Percentiles rank a stretch among this genome's conserved stretches.
Conservation (phyloP, 306 rosid genomes). For the Malus fusca region DNA sequence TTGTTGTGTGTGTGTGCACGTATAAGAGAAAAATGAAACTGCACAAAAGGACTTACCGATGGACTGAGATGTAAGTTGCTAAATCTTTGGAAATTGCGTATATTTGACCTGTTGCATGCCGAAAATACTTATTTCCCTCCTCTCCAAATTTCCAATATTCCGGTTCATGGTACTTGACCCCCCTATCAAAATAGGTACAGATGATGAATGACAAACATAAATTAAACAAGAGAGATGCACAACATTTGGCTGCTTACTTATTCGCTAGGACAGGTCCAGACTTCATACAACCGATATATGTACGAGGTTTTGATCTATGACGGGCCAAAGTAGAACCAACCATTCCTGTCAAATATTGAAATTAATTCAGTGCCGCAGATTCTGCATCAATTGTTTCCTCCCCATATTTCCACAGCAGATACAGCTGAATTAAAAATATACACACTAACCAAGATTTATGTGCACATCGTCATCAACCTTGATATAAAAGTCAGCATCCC, state of each 20-base stretch:
- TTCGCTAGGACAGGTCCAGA: slow-evolving; percentile 56
- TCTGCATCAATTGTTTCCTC: not conserved
- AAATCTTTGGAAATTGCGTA: slow-evolving; percentile 50
- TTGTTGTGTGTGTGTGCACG: no score
- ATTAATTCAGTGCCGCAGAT: not conserved
- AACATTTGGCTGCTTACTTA: slow-evolving; percentile 30
- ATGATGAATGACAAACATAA: not conserved
- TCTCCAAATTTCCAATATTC: slow-evolving; percentile 65
- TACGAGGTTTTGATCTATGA: slow-evolving; percentile 51
- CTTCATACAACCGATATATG: slow-evolving; percentile 59
- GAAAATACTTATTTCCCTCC: slow-evolving; percentile 53
- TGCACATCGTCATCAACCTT: slow-evolving; percentile 65
- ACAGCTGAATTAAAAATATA: not conserved
- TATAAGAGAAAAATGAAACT: not conserved
- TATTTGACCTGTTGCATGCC: slow-evolving; percentile 59
- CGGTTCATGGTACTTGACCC: slow-evolving; percentile 49
- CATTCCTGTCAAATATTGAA: slow-evolving; percentile 32
- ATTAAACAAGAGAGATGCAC: not conserved
- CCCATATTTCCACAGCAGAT: not conserved
- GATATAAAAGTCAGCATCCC: slow-evolving; percentile 63
- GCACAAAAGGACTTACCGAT: slow-evolving; percentile 19
- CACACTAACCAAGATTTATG: slow-evolving; percentile 44
- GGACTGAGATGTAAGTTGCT: slow-evolving; percentile 52
- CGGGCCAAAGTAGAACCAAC: slow-evolving; percentile 54
- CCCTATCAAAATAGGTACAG: slow-evolving; percentile 18